Base-by-base conservation (phyloP, 805 yeast genomes). In the Saturnispora besseyi region DNA sequence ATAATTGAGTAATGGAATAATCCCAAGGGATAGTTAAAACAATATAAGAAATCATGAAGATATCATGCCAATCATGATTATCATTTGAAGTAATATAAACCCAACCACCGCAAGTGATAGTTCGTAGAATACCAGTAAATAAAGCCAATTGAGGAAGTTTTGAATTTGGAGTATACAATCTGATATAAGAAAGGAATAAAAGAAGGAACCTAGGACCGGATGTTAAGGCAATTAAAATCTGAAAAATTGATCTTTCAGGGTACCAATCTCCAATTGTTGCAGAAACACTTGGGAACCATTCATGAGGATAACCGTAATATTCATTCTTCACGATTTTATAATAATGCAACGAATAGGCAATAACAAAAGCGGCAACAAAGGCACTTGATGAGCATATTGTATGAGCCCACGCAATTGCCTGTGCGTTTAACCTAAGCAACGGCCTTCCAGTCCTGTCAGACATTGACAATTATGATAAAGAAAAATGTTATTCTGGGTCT, bases 41-140 rank as follows among this genome's bases (percentile, higher is more conserved):
- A 51, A 93, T 84, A 67, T 93, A 93, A 28, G 84, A 64, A 53
- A 93, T 88, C 99, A 93, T 93, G 64, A 91, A 91, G 41, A 93
- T 79, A 62, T 93, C 98, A 64, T 93, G 99, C 71, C 84, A 81
- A 66, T 91, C 96, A 59, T 91, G 98, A 64, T 93, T 96, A 65
- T 93, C 99, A 1, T 97, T 88, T 6, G 96, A 86, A 1, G 99
- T 93, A 55, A 93, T 85, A 63, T 93, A 93, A 7, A 95, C 96
- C 97, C 98, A 93, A 11, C 98, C 98, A 62, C 99, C 99, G 62
- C 98, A 93, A 2, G 96, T 84, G 50, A 93, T 77, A 0, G 99
- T 93, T 66, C 99, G 79, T n/a, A 86, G 48, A 2, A 86, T 52
- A n/a, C 99, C 99, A 4, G 79, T 61, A 2, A 77, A 44, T n/a